These are phyloP conservation scores for Penicillium glabrum DNA, from an alignment of 2,329 filamentous ascomycete species.

Conservation along the genomic window DNA sequence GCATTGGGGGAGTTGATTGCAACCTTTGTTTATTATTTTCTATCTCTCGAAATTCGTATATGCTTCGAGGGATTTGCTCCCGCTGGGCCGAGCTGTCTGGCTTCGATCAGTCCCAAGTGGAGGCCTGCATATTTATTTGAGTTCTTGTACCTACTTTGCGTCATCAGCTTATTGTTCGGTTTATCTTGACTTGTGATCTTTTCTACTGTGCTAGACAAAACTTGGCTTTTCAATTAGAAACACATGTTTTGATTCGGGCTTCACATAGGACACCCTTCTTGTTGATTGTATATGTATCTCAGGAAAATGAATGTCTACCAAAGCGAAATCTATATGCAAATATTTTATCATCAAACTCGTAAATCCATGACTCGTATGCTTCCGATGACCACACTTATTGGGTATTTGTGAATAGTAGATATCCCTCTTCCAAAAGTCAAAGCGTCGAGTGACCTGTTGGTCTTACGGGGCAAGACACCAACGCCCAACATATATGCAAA, in stretches of 20 bases:
- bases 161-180: background rate
- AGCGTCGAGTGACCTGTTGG: background rate
- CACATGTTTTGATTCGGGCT: background rate
- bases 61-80: background rate
- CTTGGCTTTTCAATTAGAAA: background rate
- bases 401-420: background rate
- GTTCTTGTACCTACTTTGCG: background rate
- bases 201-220: background rate
- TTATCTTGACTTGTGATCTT: background rate
- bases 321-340: constrained; percentile 3
- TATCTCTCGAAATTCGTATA: constrained; percentile 1
- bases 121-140: background rate
- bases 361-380: constrained; percentile 1
- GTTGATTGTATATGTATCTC: background rate
- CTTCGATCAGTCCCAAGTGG: background rate
- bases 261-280: background rate
- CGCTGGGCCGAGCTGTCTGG: background rate
- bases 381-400: background rate
- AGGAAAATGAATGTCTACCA: background rate
- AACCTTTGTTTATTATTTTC: constrained; percentile 3
- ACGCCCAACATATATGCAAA: background rate
- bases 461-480: background rate
- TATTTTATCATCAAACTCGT: constrained; percentile 4
- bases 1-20: constrained; percentile 22
- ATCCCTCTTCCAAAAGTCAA: background rate